Base-by-base conservation (phyloP, 2,329 filamentous ascomycete genomes). In the Aspergillus udagawae region DNA sequence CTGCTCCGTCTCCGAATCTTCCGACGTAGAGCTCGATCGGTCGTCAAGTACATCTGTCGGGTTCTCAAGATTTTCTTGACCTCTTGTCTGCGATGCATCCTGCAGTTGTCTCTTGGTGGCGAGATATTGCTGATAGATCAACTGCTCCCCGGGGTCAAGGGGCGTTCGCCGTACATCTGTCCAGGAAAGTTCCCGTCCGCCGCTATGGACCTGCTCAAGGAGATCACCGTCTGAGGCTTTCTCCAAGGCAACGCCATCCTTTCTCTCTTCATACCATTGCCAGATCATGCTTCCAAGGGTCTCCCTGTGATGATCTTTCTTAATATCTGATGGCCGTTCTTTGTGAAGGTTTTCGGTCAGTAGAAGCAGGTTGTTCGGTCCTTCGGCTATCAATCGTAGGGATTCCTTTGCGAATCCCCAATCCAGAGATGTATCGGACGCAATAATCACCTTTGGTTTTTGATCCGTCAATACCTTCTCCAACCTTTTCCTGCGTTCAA, bases 331-430 rank as follows among this genome's bases (percentile, higher is more conserved):
- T 59, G 60, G 52, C 67, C 67, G 60, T 55, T 59, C 68, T 47
- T 60, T 67, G 50, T 67, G 69, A 57, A 75, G 67, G 6, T 86
- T 85, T 66, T 97, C 92, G 0, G 93, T 97, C 47, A 99, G 76
- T 53, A 99, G 86, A 38, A 99, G 83, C 49, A 97, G 78, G 70
- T 97, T 99, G 45, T 86, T 86, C 1, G 87, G 79, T 62, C 95
- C 89, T 57, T 84, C 82, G 0, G 91, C 91, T 55, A 99, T 81
- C 9, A 82, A 82, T 61, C 84, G 86, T 51, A 99, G 77, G 0
- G 92, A 81, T 53, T 93, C 87, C 67, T 89, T 91, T 0, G 94
- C 95, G 68, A 96, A 96, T 0, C 94, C 94, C 94, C 94, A 99
- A 66, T 96, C 91, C 21, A 97, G 77, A 29, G 90, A 95, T 3